Evolutionary conservation across 148 eudicot species (phyloP).

Genomic region (Rhododendron henanense): DNA sequence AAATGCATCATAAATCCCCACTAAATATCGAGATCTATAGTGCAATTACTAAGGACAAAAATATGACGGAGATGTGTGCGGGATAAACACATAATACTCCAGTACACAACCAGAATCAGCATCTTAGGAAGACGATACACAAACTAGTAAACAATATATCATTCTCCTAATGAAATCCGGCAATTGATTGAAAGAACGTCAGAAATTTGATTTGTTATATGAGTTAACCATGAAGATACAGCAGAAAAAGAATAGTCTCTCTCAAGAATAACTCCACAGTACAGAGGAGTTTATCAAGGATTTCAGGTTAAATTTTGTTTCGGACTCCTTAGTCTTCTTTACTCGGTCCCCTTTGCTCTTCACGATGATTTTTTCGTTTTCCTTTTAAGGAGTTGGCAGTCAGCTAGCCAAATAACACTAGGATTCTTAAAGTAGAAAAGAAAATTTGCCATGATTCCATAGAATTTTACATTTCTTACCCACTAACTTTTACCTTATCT

Average conservation of each 20-base stretch:
- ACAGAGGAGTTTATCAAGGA: not conserved
- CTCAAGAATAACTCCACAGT: not conserved
- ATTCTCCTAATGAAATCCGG: not conserved
- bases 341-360: not conserved
- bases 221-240: not conserved
- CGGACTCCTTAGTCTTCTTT: not conserved
- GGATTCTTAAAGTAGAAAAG: not conserved
- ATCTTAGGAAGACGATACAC: not conserved
- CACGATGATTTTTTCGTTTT: not conserved
- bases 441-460: not conserved
- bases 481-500: not conserved
- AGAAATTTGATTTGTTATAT: not conserved
- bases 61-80: not conserved
- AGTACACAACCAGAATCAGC: not conserved
- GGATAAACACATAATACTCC: not conserved
- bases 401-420: slow-evolving; percentile 1
- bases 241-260: not conserved
- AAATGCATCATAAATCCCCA: not conserved
- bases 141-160: not conserved
- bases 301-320: not conserved
- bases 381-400: not conserved
- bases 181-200: not conserved
- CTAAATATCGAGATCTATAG: not conserved
- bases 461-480: not conserved
- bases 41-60: not conserved